Percentiles rank a stretch among this genome's conserved stretches.
Conservation (phyloP, 768 basidiomycete genomes). For the Russula griseocarnosa region DNA sequence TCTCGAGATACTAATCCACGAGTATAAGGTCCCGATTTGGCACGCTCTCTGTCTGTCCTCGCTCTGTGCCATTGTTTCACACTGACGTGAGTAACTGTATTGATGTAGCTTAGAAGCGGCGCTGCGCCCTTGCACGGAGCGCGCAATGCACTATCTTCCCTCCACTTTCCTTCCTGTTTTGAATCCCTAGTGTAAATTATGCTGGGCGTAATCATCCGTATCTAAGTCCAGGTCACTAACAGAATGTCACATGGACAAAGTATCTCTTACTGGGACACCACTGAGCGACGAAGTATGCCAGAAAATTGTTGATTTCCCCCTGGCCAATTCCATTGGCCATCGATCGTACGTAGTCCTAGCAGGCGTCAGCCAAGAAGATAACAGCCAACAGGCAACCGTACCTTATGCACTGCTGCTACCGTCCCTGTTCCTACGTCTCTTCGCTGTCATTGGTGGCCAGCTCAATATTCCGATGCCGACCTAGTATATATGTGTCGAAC, state of each 20-base stretch:
- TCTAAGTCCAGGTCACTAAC: background rate
- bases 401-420: background rate
- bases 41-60: background rate
- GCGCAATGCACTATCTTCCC: background rate
- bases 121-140: too few relatives aligned
- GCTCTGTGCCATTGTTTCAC: too few relatives aligned
- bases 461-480: background rate
- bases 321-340: too few relatives aligned
- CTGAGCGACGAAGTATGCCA: too few relatives aligned
- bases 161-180: too few relatives aligned
- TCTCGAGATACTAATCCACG: background rate
- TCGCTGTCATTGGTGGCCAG: background rate
- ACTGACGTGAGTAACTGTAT: background rate
- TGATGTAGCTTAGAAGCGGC: background rate
- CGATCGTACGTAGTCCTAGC: too few relatives aligned
- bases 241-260: background rate
- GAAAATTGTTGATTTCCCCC: too few relatives aligned
- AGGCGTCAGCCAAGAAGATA: background rate
- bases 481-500: background rate
- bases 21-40: background rate
- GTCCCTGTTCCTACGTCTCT: background rate
- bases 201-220: background rate
- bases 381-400: background rate
- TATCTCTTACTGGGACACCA: background rate
- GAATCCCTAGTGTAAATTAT: too few relatives aligned